Percentiles rank a stretch among this genome's conserved stretches.
Conservation (phyloP, 179 eudicot species). For the Beta corolliflora region DNA sequence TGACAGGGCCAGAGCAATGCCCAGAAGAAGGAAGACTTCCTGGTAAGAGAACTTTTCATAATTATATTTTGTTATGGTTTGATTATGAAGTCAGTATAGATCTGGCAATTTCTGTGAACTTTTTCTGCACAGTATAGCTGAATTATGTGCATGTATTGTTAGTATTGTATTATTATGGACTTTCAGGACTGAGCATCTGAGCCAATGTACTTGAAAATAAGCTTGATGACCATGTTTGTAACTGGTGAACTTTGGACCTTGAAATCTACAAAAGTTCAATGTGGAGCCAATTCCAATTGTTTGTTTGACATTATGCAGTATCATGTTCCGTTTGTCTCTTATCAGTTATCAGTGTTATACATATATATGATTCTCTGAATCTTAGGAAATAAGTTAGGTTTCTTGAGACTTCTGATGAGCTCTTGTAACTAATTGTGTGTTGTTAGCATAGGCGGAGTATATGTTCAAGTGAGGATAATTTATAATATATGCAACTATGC, state of each 20-base stretch:
- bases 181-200: neutral
- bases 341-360: too few relatives aligned
- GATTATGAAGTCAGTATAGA: neutral
- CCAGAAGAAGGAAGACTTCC: constrained; percentile 99
- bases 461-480: too few relatives aligned
- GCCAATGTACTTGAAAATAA: neutral
- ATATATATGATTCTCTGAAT: too few relatives aligned
- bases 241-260: neutral
- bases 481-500: too few relatives aligned
- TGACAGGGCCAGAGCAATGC: constrained; percentile 70
- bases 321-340: too few relatives aligned
- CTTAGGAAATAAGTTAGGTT: too few relatives aligned
- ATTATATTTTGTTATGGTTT: neutral
- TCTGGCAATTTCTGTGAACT: neutral
- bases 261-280: neutral
- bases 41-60: constrained; percentile 41
- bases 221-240: neutral
- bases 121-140: neutral
- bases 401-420: too few relatives aligned
- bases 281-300: too few relatives aligned
- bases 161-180: neutral
- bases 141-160: neutral
- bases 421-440: too few relatives aligned
- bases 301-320: too few relatives aligned
- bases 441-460: too few relatives aligned